phyloP scores from a whole-genome alignment of 1,284 basidiomycete genomes.

The Prillingera fragicola region DNA sequence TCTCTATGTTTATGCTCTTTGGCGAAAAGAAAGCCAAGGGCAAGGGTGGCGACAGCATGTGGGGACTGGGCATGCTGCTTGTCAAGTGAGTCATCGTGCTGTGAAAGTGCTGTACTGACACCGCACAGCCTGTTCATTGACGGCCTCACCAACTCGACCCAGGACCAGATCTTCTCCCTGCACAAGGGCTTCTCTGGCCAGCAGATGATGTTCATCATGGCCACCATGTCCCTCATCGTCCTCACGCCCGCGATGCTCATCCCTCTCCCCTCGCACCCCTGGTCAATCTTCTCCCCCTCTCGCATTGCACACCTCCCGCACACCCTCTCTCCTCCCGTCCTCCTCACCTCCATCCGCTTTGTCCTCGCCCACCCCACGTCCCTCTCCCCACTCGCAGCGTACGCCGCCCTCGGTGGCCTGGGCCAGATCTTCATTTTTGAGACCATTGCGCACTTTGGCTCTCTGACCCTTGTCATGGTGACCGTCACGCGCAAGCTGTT shows the following conservation, averaged over 20 bases:
- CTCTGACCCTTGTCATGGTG: conserved; percentile 85
- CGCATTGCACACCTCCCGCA: conserved; percentile 44
- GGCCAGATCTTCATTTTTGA: conserved; percentile 98
- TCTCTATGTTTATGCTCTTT: conserved; percentile 91
- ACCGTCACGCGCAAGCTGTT: conserved; percentile 97
- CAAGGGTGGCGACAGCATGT: conserved; percentile 41
- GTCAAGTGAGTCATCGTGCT: conserved; percentile 35
- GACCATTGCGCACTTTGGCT: conserved; percentile 92
- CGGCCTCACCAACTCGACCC: conserved; percentile 93
- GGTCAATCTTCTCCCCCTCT: conserved; percentile 48
- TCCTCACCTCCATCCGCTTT: conserved; percentile 67
- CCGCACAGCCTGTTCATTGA: conserved; percentile 75
- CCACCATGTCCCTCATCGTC: conserved; percentile 61
- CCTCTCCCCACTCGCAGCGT: conserved; percentile 71
- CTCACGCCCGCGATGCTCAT: conserved; percentile 60
- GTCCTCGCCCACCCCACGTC: conserved; percentile 72
- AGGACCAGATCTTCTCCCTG: conserved; percentile 84
- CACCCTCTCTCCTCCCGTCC: conserved; percentile 57
- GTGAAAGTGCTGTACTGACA: too few species aligned
- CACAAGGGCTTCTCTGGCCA: conserved; percentile 58
- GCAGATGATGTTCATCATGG: conserved; percentile 98
- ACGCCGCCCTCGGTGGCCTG: conserved; percentile 82
- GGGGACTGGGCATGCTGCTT: conserved; percentile 36
- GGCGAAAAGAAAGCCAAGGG: conserved; percentile 38
- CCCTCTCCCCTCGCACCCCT: conserved; percentile 31